Evolutionary conservation across 306 rosid genomes (phyloP), one percentile per base, ranked within the genome.

Genomic region (Alnus rubra): DNA sequence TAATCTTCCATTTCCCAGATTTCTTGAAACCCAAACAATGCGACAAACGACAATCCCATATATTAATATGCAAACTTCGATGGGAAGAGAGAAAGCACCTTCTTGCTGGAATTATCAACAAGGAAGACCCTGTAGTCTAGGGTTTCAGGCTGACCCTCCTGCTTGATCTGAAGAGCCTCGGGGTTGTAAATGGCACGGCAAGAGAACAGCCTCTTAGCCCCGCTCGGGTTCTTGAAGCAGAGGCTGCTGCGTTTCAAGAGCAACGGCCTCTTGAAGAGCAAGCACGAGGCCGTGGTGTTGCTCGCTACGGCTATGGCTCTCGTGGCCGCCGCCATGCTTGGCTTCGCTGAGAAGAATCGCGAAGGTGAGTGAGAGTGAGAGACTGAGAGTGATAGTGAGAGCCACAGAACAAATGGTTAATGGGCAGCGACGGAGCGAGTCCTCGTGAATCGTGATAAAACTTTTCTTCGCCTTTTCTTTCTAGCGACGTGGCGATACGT

Each of bases 101-200:
- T 94, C 16, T 90, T 89, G 30, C 97, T 97, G 70, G 97, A 87
- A 75, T 79, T 77, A 31, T 89, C 97, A 28, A 81, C 79, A 52
- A 94, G 87, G 87, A 92, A 94, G 45, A 90, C 90, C 74, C 98
- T 83, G 53, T 92, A 94, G 73, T 92, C 97, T 52, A 90, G 94
- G 75, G 96, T 88, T 88, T 89, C 88, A 11, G 93, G 94, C 76
- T 80, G 94, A 28, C 97, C 98, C 78, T 92, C 90, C 68, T 89
- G 92, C 86, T 90, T 88, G 85, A 84, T 78, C 73, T 69, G 78
- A 72, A 94, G 72, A 74, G 89, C 83, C 76, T 92, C 82, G 1
- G 98, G 98, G 47, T 92, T 82, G 78, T 92, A 92, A 80, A 92
- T 87, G 73, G 98, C 94, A 18, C 81, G 82, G 78, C 98, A 94